Percentiles rank a stretch among this genome's conserved stretches.
Evolutionary conservation across 2,329 filamentous ascomycete genomes (phyloP).

Genomic region (Xylariales sp.): DNA sequence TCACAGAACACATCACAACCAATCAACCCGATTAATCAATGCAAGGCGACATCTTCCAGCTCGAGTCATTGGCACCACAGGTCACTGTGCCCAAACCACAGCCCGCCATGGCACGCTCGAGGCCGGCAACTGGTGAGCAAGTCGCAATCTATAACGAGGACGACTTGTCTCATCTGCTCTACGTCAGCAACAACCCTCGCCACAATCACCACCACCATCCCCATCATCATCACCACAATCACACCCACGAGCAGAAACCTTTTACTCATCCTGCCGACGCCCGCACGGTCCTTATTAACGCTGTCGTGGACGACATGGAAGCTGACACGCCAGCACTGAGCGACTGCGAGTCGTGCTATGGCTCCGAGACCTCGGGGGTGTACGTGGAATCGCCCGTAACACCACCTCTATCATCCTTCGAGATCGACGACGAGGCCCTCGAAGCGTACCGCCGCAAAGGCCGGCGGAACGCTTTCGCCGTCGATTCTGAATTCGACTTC

Average conservation of each 20-base stretch:
- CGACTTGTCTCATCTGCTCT: constrained; percentile 49
- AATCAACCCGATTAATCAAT: constrained; percentile 36
- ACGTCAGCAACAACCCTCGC: constrained; percentile 40
- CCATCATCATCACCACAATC: constrained; percentile 26
- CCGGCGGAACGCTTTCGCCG: constrained; percentile 37
- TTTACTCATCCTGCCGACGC: constrained; percentile 37
- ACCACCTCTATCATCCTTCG: constrained; percentile 24
- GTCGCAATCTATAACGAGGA: constrained; percentile 50
- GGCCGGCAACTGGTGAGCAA: constrained; percentile 25
- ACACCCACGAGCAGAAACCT: constrained; percentile 14
- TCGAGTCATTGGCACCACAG: constrained; percentile 41
- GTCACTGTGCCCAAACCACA: constrained; percentile 29
- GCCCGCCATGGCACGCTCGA: constrained; percentile 19
- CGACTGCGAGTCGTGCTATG: constrained; percentile 46
- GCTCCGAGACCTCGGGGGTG: constrained; percentile 27
- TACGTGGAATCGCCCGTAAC: constrained; percentile 37
- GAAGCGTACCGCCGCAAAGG: constrained; percentile 35
- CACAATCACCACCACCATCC: constrained; percentile 40
- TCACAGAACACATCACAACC: constrained; percentile 13
- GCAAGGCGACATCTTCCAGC: constrained; percentile 49
- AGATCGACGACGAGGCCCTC: constrained; percentile 11
- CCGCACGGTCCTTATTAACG: constrained; percentile 44
- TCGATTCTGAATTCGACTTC: constrained; percentile 44
- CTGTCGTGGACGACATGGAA: constrained; percentile 36
- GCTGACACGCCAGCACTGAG: constrained; percentile 43